These are phyloP conservation scores for Wickerhamiella australiensis DNA, from an alignment of 805 yeast genomes.

Conservation along the genomic window DNA sequence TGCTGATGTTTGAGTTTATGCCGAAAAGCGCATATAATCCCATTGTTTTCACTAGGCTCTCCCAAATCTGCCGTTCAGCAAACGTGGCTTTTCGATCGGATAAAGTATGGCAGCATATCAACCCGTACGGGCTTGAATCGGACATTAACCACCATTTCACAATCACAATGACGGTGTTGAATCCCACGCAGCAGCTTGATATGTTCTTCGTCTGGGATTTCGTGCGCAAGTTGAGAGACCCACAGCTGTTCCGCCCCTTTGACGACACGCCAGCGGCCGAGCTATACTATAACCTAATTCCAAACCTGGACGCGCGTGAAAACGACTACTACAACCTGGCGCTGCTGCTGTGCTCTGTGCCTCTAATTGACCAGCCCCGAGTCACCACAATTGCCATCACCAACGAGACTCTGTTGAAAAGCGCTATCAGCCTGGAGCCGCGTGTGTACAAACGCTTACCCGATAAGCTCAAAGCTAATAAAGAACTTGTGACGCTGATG, in stretches of 20 bases:
- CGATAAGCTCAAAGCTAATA: neutral
- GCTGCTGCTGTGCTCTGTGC: neutral
- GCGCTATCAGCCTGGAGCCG: neutral
- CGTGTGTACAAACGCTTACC: neutral
- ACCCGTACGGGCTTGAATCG: neutral
- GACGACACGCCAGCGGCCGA: neutral
- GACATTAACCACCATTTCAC: neutral
- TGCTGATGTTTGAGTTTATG: neutral
- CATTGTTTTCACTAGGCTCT: neutral
- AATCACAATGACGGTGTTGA: neutral
- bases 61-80: neutral
- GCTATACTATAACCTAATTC: neutral
- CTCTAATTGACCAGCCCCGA: neutral
- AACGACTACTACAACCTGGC: neutral
- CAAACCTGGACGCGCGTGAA: neutral
- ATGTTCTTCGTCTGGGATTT: neutral
- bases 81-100: neutral
- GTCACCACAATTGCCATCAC: neutral
- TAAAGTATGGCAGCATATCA: neutral
- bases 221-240: neutral
- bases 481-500: neutral
- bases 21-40: neutral
- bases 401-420: neutral
- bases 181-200: neutral
- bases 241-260: neutral